Evolutionary conservation across 2,329 filamentous ascomycete genomes (phyloP).

Genomic region (Diplocarpon mali): DNA sequence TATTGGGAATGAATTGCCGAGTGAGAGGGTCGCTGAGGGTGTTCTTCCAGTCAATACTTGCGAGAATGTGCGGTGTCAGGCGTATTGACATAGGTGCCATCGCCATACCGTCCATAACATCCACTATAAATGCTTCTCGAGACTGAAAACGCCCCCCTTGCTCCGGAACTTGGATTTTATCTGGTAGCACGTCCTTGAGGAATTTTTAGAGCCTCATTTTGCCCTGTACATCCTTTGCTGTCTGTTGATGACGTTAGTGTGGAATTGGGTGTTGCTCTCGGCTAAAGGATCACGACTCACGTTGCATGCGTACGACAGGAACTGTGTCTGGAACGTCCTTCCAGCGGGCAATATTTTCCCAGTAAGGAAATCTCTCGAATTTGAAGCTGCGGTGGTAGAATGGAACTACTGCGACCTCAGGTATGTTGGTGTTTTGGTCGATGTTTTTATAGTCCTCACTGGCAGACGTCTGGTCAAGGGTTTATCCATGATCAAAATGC

Average conservation of each 20-base stretch:
- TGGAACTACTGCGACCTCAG: background rate
- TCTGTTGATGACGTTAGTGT: constrained; percentile 24
- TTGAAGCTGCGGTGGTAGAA: constrained; percentile 10
- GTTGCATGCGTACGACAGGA: constrained; percentile 43
- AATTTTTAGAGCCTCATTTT: constrained; percentile 37
- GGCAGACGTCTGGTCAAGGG: too few species aligned
- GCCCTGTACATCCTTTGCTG: constrained; percentile 38
- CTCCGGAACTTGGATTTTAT: constrained; percentile 32
- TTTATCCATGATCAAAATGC: too few species aligned
- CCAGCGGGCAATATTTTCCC: constrained; percentile 40
- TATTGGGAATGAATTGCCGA: constrained; percentile 48
- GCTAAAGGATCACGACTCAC: constrained; percentile 30
- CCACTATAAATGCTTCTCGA: constrained; percentile 41
- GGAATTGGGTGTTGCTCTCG: background rate
- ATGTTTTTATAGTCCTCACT: too few species aligned
- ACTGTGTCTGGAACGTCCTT: constrained; percentile 37
- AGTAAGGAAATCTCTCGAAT: constrained; percentile 30
- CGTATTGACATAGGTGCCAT: constrained; percentile 48
- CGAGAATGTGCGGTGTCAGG: constrained; percentile 49
- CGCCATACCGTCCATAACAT: constrained; percentile 41
- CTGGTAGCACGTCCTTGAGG: constrained; percentile 38
- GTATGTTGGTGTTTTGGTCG: background rate
- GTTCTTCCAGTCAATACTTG: constrained; percentile 46
- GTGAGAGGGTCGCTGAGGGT: constrained; percentile 48
- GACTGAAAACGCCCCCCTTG: constrained; percentile 31